phyloP scores from a whole-genome alignment of 371 early-diverging fungal genomes.

The Actinomortierella wolfii region DNA sequence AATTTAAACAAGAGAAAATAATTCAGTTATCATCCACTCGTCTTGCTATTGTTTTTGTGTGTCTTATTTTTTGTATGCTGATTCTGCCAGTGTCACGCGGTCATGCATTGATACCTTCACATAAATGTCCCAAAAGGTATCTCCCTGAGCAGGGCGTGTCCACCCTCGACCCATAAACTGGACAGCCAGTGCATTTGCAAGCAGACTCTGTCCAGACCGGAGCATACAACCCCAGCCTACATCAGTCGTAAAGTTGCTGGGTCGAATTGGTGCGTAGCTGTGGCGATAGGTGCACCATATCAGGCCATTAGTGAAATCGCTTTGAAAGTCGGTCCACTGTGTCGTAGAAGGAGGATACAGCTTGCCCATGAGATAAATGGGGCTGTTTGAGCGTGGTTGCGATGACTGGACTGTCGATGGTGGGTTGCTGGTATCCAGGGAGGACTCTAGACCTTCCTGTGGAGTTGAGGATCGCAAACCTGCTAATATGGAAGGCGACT shows the following conservation, averaged over 20 bases:
- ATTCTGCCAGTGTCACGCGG: no score
- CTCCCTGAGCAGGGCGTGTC: slow-evolving; percentile 50
- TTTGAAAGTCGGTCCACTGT: slow-evolving; percentile 41
- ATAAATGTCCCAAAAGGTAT: slow-evolving; percentile 48
- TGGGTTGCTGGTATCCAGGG: no score
- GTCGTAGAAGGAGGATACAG: slow-evolving; percentile 37
- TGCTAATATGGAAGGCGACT: no score
- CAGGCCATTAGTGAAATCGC: slow-evolving; percentile 34
- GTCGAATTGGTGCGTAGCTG: slow-evolving; percentile 81
- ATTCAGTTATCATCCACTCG: not conserved
- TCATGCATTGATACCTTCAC: slow-evolving; percentile 43
- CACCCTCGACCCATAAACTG: slow-evolving; percentile 73
- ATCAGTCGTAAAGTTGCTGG: slow-evolving; percentile 83
- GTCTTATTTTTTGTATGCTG: no score
- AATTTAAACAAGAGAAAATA: not conserved
- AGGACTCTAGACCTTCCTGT: no score
- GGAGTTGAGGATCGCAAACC: no score
- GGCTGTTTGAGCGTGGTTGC: slow-evolving; percentile 4
- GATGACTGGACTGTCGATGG: no score
- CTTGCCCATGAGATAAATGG: slow-evolving; percentile 42
- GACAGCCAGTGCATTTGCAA: slow-evolving; percentile 83
- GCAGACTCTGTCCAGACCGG: slow-evolving; percentile 90
- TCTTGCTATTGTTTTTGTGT: not conserved
- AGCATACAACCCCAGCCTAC: slow-evolving; percentile 98
- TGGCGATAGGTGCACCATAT: slow-evolving; percentile 95